A percentile compares a stretch with the other conserved stretches of the same genome.
Evolutionary conservation across 305 asterid genomes (phyloP).

Genomic region (Andrographis paniculata): DNA sequence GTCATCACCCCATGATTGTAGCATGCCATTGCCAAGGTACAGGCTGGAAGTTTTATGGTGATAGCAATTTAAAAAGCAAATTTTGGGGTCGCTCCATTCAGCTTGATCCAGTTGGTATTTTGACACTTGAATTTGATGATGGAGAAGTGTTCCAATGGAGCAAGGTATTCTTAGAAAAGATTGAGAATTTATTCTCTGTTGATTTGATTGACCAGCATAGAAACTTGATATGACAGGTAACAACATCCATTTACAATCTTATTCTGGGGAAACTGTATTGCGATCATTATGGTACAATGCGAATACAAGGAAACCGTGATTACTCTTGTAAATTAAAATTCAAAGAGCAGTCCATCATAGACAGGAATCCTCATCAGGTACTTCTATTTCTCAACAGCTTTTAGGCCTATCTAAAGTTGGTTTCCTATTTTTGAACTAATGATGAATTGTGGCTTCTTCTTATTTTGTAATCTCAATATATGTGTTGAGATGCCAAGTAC

Average conservation of each 20-base stretch:
- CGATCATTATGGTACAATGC: slow-evolving; percentile 95
- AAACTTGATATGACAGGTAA: slow-evolving; percentile 47
- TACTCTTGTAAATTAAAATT: slow-evolving; percentile 83
- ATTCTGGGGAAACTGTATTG: slow-evolving; percentile 88
- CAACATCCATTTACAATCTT: slow-evolving; percentile 96
- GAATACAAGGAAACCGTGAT: slow-evolving; percentile 63
- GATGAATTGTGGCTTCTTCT: neutral
- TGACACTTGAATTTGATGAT: slow-evolving; percentile 87
- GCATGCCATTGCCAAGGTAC: slow-evolving; percentile 97
- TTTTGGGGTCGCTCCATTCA: slow-evolving; percentile 99
- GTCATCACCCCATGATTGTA: slow-evolving; percentile 95
- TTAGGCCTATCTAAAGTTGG: slow-evolving; percentile 1
- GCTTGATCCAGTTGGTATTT: slow-evolving; percentile 81
- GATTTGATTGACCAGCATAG: slow-evolving; percentile 17
- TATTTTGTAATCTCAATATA: neutral
- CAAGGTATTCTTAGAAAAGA: slow-evolving; percentile 48
- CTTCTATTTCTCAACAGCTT: slow-evolving; percentile 12
- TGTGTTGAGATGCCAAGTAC: neutral
- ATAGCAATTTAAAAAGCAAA: slow-evolving; percentile 87
- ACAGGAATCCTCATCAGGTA: slow-evolving; percentile 95
- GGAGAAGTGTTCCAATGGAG: slow-evolving; percentile 92
- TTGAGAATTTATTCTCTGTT: slow-evolving; percentile 6
- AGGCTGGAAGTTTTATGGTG: slow-evolving; percentile 91
- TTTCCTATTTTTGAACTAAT: neutral
- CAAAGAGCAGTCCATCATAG: slow-evolving; percentile 92